Percentiles rank a stretch among this genome's conserved stretches.
These are phyloP conservation scores for Ceratobasidium sp. DNA, from an alignment of 1,284 basidiomycete genomes.

Conservation along the genomic window DNA sequence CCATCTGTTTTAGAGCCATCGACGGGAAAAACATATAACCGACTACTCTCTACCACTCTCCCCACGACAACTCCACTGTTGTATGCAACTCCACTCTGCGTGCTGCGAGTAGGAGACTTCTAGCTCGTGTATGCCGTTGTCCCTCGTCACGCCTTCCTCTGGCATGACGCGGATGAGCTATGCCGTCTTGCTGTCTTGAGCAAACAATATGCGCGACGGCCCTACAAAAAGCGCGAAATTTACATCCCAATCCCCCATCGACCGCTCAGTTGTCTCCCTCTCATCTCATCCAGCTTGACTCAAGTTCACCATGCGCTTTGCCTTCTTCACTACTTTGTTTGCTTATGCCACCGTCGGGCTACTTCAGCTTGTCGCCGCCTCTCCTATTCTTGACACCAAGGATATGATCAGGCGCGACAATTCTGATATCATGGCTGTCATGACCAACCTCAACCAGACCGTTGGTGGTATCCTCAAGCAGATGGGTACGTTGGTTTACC, in stretches of 20 bases:
- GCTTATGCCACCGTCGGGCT: slow-evolving; percentile 11
- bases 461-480: not conserved
- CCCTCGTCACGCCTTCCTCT: not conserved
- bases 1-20: not conserved
- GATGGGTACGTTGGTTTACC: not conserved
- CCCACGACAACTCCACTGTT: slow-evolving; percentile 8
- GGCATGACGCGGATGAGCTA: not conserved
- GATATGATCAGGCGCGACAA: slow-evolving; percentile 32
- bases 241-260: not conserved
- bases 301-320: slow-evolving; percentile 12
- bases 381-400: slow-evolving; percentile 15
- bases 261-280: not conserved
- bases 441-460: not conserved
- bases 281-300: not conserved
- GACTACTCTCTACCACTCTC: not conserved
- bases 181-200: not conserved
- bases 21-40: not conserved
- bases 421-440: not conserved
- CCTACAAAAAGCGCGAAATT: not conserved
- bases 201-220: not conserved
- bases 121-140: not conserved
- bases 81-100: not conserved
- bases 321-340: not conserved
- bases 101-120: not conserved
- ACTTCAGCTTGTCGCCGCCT: slow-evolving; percentile 6